These are phyloP conservation scores for Neofusicoccum laricinum DNA, from an alignment of 2,329 filamentous ascomycete species.

Conservation along the genomic window DNA sequence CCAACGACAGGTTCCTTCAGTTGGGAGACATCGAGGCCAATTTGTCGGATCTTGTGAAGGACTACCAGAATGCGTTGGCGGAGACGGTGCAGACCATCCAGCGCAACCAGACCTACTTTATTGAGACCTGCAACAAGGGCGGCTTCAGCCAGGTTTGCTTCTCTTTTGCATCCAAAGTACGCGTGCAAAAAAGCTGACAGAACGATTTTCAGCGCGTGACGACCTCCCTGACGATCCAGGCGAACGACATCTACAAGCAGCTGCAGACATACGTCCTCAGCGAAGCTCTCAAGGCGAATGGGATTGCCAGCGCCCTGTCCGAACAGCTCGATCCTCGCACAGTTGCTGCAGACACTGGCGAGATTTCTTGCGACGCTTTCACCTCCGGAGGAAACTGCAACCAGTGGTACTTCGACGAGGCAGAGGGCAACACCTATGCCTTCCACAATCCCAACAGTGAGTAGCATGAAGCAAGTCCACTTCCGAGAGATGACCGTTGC, in stretches of 20 bases:
- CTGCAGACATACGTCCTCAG: neutral
- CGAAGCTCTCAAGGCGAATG: neutral
- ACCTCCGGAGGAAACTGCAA: neutral
- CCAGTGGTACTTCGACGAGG: conserved; percentile 3
- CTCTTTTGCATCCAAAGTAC: no score
- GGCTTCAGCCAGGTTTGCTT: neutral
- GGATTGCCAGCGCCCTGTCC: neutral
- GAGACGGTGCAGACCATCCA: neutral
- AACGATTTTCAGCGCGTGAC: neutral
- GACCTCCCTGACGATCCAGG: neutral
- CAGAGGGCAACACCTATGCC: neutral
- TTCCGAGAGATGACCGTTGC: neutral
- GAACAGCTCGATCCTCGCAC: neutral
- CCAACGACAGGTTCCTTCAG: neutral
- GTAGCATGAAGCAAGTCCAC: neutral
- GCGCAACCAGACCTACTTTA: neutral
- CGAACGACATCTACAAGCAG: neutral
- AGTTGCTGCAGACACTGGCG: neutral
- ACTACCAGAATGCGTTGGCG: neutral
- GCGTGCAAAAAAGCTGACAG: neutral
- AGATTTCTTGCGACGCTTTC: neutral
- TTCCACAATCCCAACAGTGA: neutral
- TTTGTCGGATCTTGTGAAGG: neutral
- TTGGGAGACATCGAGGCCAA: neutral
- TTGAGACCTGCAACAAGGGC: neutral